Percentiles rank a stretch among this genome's conserved stretches.
phyloP scores from a whole-genome alignment of 2,329 filamentous ascomycete species.

The Ceratocystiopsis sp. region DNA sequence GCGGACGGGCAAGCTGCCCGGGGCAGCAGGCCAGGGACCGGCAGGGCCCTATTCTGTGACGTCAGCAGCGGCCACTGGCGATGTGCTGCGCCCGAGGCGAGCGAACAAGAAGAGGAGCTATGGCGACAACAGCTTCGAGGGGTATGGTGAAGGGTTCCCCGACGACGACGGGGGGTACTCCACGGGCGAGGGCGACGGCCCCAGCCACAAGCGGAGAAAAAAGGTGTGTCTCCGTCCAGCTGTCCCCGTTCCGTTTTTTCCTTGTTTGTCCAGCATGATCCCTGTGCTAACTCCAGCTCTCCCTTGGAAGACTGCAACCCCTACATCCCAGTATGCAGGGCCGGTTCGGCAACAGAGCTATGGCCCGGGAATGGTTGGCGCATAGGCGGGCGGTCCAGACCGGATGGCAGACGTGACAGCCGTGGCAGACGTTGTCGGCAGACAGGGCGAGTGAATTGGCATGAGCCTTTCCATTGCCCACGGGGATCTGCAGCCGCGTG shows the following conservation, averaged over 20 bases:
- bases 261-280: no score
- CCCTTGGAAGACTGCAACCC: slow-evolving; percentile 26
- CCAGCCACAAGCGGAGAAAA: slow-evolving; percentile 44
- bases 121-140: slow-evolving; percentile 56
- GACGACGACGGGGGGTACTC: slow-evolving; percentile 56
- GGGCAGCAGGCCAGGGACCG: no score
- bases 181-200: slow-evolving; percentile 49
- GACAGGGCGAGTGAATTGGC: not conserved
- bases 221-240: slow-evolving; percentile 36
- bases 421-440: not conserved
- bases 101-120: slow-evolving; percentile 59
- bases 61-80: slow-evolving; percentile 18
- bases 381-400: slow-evolving; percentile 19
- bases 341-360: slow-evolving; percentile 34
- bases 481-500: no score
- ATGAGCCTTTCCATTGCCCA: no score
- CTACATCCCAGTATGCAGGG: slow-evolving; percentile 22
- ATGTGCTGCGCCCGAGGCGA: slow-evolving; percentile 42
- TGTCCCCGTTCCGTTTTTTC: not conserved
- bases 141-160: slow-evolving; percentile 54
- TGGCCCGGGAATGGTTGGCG: slow-evolving; percentile 40
- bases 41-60: no score
- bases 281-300: slow-evolving; percentile 20
- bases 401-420: no score
- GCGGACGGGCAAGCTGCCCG: slow-evolving; percentile 20